Evolutionary conservation across 2,329 filamentous ascomycete species (phyloP).

Genomic region (Helotiales sp.): DNA sequence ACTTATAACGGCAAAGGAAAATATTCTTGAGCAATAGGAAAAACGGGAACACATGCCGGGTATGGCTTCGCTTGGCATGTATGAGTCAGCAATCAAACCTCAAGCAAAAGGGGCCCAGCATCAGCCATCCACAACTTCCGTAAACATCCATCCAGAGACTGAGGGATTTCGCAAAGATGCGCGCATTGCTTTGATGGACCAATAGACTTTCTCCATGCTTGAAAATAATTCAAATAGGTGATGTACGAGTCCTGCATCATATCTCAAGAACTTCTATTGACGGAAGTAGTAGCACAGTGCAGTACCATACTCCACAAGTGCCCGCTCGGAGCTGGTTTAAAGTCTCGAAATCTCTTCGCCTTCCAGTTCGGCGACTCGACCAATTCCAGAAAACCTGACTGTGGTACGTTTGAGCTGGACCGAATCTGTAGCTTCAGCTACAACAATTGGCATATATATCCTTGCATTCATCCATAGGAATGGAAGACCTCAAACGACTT

Average conservation of each 20-base stretch:
- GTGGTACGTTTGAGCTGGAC: too few species aligned
- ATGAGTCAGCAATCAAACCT: neutral
- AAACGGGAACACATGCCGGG: too few species aligned
- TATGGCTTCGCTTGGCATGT: neutral
- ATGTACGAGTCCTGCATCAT: neutral
- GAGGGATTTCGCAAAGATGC: neutral
- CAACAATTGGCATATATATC: too few species aligned
- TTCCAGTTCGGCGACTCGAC: too few species aligned
- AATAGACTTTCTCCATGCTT: neutral
- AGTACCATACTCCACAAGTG: neutral
- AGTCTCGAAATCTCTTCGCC: too few species aligned
- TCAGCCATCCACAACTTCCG: neutral
- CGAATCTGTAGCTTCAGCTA: too few species aligned
- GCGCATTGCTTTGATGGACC: neutral
- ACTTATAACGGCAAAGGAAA: too few species aligned
- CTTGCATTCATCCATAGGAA: too few species aligned
- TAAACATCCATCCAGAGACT: neutral
- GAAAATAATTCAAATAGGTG: neutral
- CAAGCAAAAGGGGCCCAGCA: neutral
- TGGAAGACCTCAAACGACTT: too few species aligned
- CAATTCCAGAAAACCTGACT: too few species aligned
- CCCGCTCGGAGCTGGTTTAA: too few species aligned
- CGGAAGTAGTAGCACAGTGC: neutral
- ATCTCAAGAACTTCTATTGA: neutral
- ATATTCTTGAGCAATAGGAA: too few species aligned